Conservation (phyloP, 345 rosid species). For the Eucalyptus erythrocorys region DNA sequence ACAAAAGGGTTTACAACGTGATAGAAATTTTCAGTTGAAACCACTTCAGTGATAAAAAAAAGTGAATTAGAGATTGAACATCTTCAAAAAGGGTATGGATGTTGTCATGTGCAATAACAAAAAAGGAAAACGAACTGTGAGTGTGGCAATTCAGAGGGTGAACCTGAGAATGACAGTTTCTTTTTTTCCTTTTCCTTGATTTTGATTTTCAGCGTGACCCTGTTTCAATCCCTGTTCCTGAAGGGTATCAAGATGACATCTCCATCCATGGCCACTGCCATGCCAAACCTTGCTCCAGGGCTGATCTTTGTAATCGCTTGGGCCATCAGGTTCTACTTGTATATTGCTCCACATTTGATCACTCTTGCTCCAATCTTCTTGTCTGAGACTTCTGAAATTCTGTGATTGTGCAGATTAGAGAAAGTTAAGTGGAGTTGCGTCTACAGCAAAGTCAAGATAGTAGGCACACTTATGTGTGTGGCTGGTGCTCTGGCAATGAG, state of each 20-base stretch:
- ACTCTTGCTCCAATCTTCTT: not conserved
- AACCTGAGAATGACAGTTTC: not conserved
- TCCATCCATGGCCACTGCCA: constrained; percentile 90
- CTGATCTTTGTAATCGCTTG: constrained; percentile 85
- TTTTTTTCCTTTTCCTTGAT: not conserved
- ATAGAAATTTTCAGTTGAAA: not conserved
- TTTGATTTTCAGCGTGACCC: constrained; percentile 45
- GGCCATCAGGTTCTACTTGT: constrained; percentile 36
- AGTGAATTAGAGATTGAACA: not conserved
- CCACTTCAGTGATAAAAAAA: not conserved
- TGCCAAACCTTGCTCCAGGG: constrained; percentile 94
- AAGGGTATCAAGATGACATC: constrained; percentile 78
- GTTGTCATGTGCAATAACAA: not conserved
- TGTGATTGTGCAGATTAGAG: constrained; percentile 52
- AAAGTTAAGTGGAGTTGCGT: constrained; percentile 57
- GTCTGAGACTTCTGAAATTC: not conserved
- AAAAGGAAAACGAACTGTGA: not conserved
- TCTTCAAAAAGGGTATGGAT: not conserved
- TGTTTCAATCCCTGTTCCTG: constrained; percentile 66
- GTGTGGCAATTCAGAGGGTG: not conserved
- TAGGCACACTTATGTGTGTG: constrained; percentile 71
- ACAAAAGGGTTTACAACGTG: not conserved
- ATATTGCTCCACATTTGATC: not conserved
- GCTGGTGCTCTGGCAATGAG: constrained; percentile 78
- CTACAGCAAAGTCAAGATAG: constrained; percentile 76